These are phyloP conservation scores for Penicillium vulpinum DNA, from an alignment of 2,329 filamentous ascomycete genomes.

Conservation along the genomic window DNA sequence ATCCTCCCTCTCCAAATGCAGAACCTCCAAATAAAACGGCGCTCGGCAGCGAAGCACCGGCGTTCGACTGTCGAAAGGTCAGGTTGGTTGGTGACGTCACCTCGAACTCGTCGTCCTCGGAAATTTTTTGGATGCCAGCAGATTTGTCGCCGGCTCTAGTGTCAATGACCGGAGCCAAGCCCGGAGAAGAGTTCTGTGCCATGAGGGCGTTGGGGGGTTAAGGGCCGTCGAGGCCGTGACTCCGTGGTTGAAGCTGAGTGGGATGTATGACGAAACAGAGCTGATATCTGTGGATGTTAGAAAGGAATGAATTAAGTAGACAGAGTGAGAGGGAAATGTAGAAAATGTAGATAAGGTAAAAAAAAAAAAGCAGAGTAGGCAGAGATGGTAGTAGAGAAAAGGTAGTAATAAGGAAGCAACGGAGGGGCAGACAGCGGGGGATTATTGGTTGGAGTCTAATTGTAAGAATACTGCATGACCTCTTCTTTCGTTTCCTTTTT, in stretches of 20 bases:
- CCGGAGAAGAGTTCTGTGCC: conserved; percentile 72
- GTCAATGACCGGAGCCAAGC: conserved; percentile 77
- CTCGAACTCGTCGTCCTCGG: conserved; percentile 81
- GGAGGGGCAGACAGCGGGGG: conserved; percentile 10
- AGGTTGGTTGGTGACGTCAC: conserved; percentile 72
- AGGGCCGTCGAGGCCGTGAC: conserved; percentile 30
- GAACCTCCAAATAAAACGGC: conserved; percentile 47
- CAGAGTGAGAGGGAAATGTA: background rate
- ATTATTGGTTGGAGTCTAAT: conserved; percentile 11
- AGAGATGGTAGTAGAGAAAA: conserved; percentile 2
- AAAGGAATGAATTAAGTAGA: conserved; percentile 14
- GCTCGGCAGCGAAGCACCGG: conserved; percentile 29
- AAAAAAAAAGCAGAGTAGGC: background rate
- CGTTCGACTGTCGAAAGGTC: conserved; percentile 52
- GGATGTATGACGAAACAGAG: conserved; percentile 15
- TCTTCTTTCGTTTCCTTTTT: conserved; percentile 1
- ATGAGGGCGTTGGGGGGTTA: conserved; percentile 46
- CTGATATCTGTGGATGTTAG: background rate
- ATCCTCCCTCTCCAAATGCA: conserved; percentile 23
- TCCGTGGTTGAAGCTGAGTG: conserved; percentile 30
- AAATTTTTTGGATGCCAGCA: conserved; percentile 61
- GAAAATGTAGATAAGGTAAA: background rate
- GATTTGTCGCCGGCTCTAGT: conserved; percentile 67
- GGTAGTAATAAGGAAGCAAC: background rate
- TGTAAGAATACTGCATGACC: conserved; percentile 9